These are phyloP conservation scores for Naumovozyma dairenensis DNA, from an alignment of 805 yeast genomes.

Conservation along the genomic window DNA sequence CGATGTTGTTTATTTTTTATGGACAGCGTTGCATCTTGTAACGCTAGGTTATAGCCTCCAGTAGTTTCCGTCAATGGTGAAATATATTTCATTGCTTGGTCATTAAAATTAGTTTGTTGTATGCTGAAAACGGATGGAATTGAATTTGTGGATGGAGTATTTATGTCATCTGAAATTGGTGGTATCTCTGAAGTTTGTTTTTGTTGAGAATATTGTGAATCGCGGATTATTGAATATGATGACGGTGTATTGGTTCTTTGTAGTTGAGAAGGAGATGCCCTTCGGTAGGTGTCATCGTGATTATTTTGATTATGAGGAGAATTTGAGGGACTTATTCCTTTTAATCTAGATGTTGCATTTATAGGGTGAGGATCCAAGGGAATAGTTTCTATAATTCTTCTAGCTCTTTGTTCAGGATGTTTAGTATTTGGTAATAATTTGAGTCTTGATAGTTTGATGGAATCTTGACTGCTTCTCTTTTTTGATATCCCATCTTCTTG, in stretches of 20 bases:
- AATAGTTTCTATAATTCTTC: slow-evolving; percentile 65
- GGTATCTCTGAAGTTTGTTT: slow-evolving; percentile 1
- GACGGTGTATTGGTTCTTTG: slow-evolving; percentile 5
- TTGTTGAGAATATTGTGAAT: background rate
- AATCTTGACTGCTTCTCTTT: slow-evolving; percentile 2
- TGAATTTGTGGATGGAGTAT: slow-evolving; percentile 1
- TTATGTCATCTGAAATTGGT: slow-evolving; percentile 1
- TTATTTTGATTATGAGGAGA: slow-evolving; percentile 12
- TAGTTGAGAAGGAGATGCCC: slow-evolving; percentile 15
- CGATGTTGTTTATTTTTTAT: background rate
- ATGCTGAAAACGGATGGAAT: slow-evolving; percentile 4
- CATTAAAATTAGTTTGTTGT: background rate
- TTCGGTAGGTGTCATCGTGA: slow-evolving; percentile 13
- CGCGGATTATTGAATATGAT: background rate
- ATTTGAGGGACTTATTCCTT: slow-evolving; percentile 9
- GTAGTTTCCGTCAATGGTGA: slow-evolving; percentile 1
- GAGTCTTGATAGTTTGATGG: no score
- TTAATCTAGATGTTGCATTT: slow-evolving; percentile 19
- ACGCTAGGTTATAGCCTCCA: background rate
- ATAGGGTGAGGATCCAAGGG: slow-evolving; percentile 82
- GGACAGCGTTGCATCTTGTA: background rate
- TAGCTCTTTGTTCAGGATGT: slow-evolving; percentile 62
- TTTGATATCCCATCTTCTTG: background rate
- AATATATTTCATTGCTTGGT: slow-evolving; percentile 1
- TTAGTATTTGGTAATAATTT: slow-evolving; percentile 37